Evolutionary conservation across 2,329 filamentous ascomycete species (phyloP), one percentile per base, ranked within the genome.

Genomic region (Botryotinia calthae): DNA sequence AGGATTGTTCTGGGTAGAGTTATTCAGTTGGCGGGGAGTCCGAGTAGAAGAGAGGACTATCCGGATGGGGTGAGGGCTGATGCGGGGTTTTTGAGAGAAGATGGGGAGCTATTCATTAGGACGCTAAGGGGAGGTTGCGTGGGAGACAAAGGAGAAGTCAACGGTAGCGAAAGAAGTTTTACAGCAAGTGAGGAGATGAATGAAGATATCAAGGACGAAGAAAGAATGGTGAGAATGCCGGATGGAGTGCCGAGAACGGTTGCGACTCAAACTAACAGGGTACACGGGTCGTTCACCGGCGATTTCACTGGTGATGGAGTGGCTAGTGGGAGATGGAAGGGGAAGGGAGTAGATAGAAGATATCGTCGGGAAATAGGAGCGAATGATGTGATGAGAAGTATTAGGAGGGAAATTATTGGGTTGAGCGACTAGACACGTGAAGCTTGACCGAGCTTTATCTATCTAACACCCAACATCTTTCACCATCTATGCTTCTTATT

Each of bases 51-150:
- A 6, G 46, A 44, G 16, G 44, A 70, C 6, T 72, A 72, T 63
- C 65, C 64, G 7, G 64, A 70, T 70, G 65, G 71, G 3, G 44
- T 72, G 20, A 69, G 71, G 37, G 65, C 66, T 31, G 71, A 72
- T 69, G 65, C 56, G 34, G 31, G 20, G 2, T 70, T 73, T 56
- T 46, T 72, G 56, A 70, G 54, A 16, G 66, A 31, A 14, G 58
- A 73, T 54, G 71, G 71, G 16, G 71, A 73, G 31, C 62, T 73
- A 22, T 42, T 34, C 40, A 31, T 70, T 16, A 73, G 71, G 34
- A 54, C 20, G 28, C 14, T 59, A 31, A 72, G 8, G 31, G 70
- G 63, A 22, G 63, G 31, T 16, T 66, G 70, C 28, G 61, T 14
- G 22, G 40, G n/a, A 0, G 34, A 14, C 18, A 31, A 12, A 31